Conservation (phyloP, 805 yeast genomes). For the Candida khao-thaluensis region DNA sequence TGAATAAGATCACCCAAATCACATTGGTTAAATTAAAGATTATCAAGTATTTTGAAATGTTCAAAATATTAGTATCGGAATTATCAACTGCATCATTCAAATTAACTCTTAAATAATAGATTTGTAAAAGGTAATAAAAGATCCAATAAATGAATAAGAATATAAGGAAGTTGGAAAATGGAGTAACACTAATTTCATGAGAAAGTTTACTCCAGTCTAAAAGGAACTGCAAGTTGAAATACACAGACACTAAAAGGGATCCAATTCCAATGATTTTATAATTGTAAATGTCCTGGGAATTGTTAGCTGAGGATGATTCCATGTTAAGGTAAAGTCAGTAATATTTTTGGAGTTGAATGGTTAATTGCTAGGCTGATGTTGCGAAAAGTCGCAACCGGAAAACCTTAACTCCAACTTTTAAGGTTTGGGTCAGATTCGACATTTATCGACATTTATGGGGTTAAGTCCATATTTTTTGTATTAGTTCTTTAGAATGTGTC, state of each 20-base stretch:
- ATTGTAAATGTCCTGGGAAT: constrained; percentile 11
- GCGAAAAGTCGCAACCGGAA: neutral
- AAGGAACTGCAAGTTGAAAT: constrained; percentile 55
- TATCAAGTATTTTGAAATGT: constrained; percentile 49
- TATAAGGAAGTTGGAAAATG: constrained; percentile 60
- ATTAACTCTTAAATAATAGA: constrained; percentile 37
- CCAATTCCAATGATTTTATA: constrained; percentile 40
- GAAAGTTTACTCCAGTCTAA: constrained; percentile 51
- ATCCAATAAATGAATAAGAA: constrained; percentile 59
- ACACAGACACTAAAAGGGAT: constrained; percentile 55
- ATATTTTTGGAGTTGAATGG: too few relatives aligned
- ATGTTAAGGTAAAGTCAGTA: too few relatives aligned
- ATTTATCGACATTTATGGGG: too few relatives aligned
- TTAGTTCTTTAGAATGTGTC: too few relatives aligned
- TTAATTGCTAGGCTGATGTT: constrained; percentile 5
- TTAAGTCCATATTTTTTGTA: too few relatives aligned
- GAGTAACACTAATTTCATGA: constrained; percentile 60
- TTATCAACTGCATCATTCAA: constrained; percentile 16
- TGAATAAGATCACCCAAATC: constrained; percentile 64
- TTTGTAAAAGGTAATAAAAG: constrained; percentile 51
- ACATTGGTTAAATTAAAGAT: constrained; percentile 59
- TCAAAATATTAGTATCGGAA: constrained; percentile 13
- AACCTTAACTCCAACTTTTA: neutral
- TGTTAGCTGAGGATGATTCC: neutral
- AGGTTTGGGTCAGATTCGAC: too few relatives aligned